Evolutionary conservation across 345 rosid genomes (phyloP), one percentile per base, ranked within the genome.

Genomic region (Clausena lansium): DNA sequence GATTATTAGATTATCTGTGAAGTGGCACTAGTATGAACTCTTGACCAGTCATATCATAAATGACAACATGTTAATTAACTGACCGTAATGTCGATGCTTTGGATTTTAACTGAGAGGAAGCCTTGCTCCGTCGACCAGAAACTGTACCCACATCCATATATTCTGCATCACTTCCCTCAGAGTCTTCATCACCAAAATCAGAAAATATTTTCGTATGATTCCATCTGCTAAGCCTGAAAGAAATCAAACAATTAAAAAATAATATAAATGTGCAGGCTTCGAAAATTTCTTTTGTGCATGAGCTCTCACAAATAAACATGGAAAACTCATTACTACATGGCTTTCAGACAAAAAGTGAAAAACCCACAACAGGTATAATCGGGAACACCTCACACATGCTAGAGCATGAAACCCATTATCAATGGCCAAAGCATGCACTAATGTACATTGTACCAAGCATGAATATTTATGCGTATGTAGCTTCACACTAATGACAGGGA

Each of bases 181-280:
- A 71, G 36, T 81, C 91, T 78, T 86, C 97, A 82, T 90, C 91
- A 57, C 81, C 92, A 78, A 83, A 89, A 81, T 93, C 99, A 52
- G 98, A 94, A 82, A 94, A 96, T 86, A 96, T 89, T 81, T 87
- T 94, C 25, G 99, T 88, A 86, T 92, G 97, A 86, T 94, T 94
- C 99, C 99, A 96, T 76, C 86, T 84, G 86, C 99, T 96, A 73
- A 75, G 83, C 92, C 99, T 92, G 90, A 66, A 78, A 35, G 7
- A 13, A 59, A 76, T 65, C 9, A 83, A 76, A 38, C 24, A 30
- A 69, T 35, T 59, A 15, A 6, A 63, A 67, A 58, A 27, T 2
- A 45, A 36, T 38, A 33, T 27, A 33, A 33, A n/a, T 33, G 67
- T 8, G 54, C 33, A 59, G 3, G 17, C 36, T 39, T 36, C 5